Base-by-base conservation (phyloP, 129 eudicot genomes). In the Rutidosis leptorrhynchoides region DNA sequence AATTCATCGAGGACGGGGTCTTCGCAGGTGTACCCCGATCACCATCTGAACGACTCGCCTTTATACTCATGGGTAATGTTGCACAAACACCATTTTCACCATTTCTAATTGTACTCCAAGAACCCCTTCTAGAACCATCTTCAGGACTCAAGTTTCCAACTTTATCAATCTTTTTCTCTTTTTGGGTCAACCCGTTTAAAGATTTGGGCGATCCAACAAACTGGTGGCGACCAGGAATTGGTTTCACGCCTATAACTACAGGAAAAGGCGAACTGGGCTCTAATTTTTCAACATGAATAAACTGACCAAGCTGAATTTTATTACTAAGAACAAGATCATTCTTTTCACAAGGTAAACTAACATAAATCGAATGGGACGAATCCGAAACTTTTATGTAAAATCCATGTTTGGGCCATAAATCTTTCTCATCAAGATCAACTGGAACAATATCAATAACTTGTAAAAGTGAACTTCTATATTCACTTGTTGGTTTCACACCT, bases 191-290 rank as follows among this genome's bases (percentile, higher is more conserved):
- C 21, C 82, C 84, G 75, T 79, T 78, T 28, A 92, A 54, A 0
- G 92, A 92, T 67, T 93, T 88, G 17, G 98, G 98, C 19, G 84
- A 80, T 9, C 87, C 95, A 46, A 93, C 64, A 40, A 93, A 71
- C 24, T 95, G 96, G 74, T 88, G 98, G 29, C 98, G 73, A 0
- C 98, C 98, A 6, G 92, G 95, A 15, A 93, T 46, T 9, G 91
- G 96, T 65, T 86, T 93, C 0, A 92, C 84, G 5, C 92, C 98
- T 65, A 67, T 82, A 3, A 80, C 89, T 1, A 88, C 28, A 0
- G 98, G 98, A 72, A 93, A 96, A 2, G 95, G 98, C 27, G 96
- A 88, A 9, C 92, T 87, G 4, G 85, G 81, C 57, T 86, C 98
- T n/a, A 93, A 14, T 55, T 56, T 74, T 24, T 93, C 92, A 16